Evolutionary conservation across 169 alveolate genomes (phyloP).

Genomic region (Miamiensis avidus): DNA sequence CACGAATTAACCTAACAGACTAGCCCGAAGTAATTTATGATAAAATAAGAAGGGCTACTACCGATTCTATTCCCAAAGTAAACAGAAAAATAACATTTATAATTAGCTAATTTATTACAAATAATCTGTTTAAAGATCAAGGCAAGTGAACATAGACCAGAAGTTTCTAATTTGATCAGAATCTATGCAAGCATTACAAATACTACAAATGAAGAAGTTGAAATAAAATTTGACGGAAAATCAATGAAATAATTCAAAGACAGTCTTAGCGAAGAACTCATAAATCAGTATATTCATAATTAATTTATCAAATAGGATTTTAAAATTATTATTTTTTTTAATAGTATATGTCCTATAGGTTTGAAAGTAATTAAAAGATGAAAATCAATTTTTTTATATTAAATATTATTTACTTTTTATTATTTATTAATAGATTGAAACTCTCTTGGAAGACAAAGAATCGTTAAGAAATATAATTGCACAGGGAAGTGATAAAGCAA

Average conservation of each 20-base stretch:
- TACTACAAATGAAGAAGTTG: conserved; percentile 15
- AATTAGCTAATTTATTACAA: background rate
- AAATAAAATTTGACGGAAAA: conserved; percentile 22
- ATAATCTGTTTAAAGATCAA: conserved; percentile 17
- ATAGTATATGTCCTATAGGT: conserved; percentile 34
- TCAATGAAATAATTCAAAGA: conserved; percentile 43
- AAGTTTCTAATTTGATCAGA: conserved; percentile 54
- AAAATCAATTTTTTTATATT: too few species aligned
- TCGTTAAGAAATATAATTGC: background rate
- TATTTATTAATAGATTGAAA: background rate
- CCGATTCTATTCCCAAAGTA: conserved; percentile 63
- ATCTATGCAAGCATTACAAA: conserved; percentile 58
- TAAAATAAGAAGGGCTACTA: conserved; percentile 69
- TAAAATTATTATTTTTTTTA: conserved; percentile 21
- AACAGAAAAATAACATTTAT: conserved; percentile 22
- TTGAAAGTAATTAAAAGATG: background rate
- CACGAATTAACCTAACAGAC: conserved; percentile 74
- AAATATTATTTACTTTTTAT: too few species aligned
- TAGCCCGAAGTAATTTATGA: conserved; percentile 65
- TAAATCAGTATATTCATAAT: conserved; percentile 7
- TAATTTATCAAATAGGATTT: background rate
- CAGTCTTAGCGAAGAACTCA: conserved; percentile 21
- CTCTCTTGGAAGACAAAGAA: background rate
- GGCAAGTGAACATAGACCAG: conserved; percentile 48
- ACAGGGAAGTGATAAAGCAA: background rate